Conservation (phyloP, 306 rosid genomes). For the Fragaria vesca region DNA sequence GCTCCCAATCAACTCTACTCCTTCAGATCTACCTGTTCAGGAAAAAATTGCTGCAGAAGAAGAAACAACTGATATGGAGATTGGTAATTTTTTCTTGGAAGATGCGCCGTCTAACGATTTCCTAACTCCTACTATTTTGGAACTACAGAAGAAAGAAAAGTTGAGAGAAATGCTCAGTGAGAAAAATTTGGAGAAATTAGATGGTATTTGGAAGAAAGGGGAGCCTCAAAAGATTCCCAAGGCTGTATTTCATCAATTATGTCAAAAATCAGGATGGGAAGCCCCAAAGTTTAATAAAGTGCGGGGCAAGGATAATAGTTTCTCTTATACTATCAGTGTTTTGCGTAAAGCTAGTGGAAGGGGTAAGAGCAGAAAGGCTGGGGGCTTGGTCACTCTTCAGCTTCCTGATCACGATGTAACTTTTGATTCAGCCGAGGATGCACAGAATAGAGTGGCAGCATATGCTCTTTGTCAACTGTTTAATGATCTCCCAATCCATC, state of each 20-base stretch:
- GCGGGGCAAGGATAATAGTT: conserved; percentile 53
- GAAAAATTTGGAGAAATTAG: conserved; percentile 75
- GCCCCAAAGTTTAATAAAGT: conserved; percentile 86
- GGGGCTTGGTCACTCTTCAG: conserved; percentile 86
- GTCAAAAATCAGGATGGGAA: conserved; percentile 96
- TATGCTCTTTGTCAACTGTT: conserved; percentile 80
- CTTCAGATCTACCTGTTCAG: conserved; percentile 25
- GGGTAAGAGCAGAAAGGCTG: conserved; percentile 90
- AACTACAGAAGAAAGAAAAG: conserved; percentile 61
- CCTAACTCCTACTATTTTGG: conserved; percentile 49
- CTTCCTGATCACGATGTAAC: conserved; percentile 70
- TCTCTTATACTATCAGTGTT: conserved; percentile 67
- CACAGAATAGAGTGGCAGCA: conserved; percentile 94
- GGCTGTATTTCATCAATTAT: conserved; percentile 91
- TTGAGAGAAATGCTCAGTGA: conserved; percentile 55
- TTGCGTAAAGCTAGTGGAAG: conserved; percentile 91
- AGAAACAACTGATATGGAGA: conserved; percentile 64
- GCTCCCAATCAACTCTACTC: conserved; percentile 32
- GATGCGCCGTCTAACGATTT: conserved; percentile 47
- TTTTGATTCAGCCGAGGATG: conserved; percentile 82
- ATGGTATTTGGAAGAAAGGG: conserved; percentile 95
- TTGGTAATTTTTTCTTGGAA: conserved; percentile 78
- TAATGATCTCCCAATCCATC: conserved; percentile 82
- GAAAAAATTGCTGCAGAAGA: conserved; percentile 49
- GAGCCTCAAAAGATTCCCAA: conserved; percentile 88